A percentile compares a stretch with the other conserved stretches of the same genome.
phyloP scores from a whole-genome alignment of 2,329 filamentous ascomycete species.

The Alternaria triticina region DNA sequence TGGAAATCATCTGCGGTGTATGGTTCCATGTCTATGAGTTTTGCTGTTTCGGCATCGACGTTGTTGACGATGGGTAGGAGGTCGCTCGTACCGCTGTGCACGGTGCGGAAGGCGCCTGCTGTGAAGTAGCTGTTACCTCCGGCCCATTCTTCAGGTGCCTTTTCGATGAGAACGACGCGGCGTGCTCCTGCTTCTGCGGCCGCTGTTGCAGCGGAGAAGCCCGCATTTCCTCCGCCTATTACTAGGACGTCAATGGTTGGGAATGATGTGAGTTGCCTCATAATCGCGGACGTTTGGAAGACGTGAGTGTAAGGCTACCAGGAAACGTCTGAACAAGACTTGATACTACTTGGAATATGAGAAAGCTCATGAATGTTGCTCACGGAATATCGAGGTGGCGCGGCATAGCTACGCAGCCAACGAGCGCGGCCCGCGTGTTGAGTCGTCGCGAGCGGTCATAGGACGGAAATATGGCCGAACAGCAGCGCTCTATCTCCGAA shows the following conservation, averaged over 20 bases:
- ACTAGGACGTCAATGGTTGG: slow-evolving; percentile 55
- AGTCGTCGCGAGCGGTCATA: background rate
- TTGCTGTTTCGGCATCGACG: slow-evolving; percentile 52
- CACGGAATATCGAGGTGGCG: background rate
- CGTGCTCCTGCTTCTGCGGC: slow-evolving; percentile 57
- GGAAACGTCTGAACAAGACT: background rate
- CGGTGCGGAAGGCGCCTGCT: slow-evolving; percentile 67
- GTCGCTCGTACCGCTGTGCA: slow-evolving; percentile 62
- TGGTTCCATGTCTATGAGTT: slow-evolving; percentile 63
- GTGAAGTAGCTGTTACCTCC: slow-evolving; percentile 72
- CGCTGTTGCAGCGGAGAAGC: slow-evolving; percentile 65
- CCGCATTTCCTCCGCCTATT: slow-evolving; percentile 69
- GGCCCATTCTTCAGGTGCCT: slow-evolving; percentile 63
- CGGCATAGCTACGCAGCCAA: background rate
- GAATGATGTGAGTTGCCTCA: background rate
- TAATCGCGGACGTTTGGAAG: too few relatives aligned
- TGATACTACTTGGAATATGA: background rate
- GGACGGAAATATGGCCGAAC: background rate
- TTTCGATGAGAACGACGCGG: slow-evolving; percentile 64
- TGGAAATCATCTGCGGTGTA: slow-evolving; percentile 64
- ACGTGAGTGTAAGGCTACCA: too few relatives aligned
- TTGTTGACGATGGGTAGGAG: slow-evolving; percentile 69
- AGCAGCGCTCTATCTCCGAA: background rate
- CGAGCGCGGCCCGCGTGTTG: background rate
- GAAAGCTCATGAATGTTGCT: background rate